A percentile compares a stretch with the other conserved stretches of the same genome.
These are phyloP conservation scores for Oryza rufipogon DNA, from an alignment of 176 grass and related monocot genomes.

Conservation along the genomic window DNA sequence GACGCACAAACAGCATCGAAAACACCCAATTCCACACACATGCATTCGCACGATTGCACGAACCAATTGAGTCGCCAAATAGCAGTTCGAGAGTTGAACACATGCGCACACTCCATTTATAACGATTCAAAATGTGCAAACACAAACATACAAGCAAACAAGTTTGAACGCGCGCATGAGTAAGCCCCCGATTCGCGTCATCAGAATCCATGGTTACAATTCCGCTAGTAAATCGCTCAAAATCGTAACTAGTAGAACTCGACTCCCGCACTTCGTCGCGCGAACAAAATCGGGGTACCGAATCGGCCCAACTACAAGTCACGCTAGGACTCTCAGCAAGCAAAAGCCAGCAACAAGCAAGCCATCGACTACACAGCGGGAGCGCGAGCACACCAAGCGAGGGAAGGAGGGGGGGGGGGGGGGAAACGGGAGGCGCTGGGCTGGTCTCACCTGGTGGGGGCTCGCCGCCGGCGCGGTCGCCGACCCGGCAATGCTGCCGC, in stretches of 20 bases:
- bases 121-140: not conserved
- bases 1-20: not conserved
- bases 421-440: not conserved
- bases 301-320: not conserved
- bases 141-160: not conserved
- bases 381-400: not conserved
- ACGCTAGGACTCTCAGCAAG: not conserved
- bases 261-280: not conserved
- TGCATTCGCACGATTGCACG: not conserved
- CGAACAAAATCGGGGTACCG: not conserved
- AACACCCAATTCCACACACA: not conserved
- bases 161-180: not conserved
- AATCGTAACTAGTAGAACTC: not conserved
- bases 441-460: slow-evolving; percentile 50
- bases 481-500: slow-evolving; percentile 29
- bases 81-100: not conserved
- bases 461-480: slow-evolving; percentile 33
- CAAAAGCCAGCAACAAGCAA: not conserved
- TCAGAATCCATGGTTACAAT: not conserved
- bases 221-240: not conserved
- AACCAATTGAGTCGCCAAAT: not conserved
- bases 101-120: not conserved
- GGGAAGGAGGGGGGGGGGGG: not conserved
- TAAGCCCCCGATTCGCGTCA: not conserved
- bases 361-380: not conserved